A percentile compares a stretch with the other conserved stretches of the same genome.
Conservation (phyloP, 257 asterid species). For the Lycium ferocissimum region DNA sequence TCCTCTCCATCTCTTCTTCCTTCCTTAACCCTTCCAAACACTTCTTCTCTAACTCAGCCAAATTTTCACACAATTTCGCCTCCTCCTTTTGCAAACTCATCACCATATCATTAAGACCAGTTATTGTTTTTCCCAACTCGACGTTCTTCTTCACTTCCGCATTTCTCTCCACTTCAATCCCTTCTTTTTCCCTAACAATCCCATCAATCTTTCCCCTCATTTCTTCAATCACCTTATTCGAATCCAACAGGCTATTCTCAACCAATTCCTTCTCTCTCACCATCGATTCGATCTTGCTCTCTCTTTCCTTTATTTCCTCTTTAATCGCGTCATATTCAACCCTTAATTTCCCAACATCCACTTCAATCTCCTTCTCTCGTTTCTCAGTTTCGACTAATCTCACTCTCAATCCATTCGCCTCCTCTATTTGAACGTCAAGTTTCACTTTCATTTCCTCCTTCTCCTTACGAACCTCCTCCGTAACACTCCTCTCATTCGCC, state of each 20-base stretch:
- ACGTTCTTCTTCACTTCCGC: slow-evolving; percentile 46
- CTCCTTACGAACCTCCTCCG: slow-evolving; percentile 41
- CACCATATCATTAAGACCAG: slow-evolving; percentile 53
- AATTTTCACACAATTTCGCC: slow-evolving; percentile 40
- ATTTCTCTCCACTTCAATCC: slow-evolving; percentile 53
- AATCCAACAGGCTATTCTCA: slow-evolving; percentile 50
- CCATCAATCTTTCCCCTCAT: slow-evolving; percentile 47
- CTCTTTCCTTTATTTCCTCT: slow-evolving; percentile 51
- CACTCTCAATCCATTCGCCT: slow-evolving; percentile 43
- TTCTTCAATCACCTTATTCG: slow-evolving; percentile 41
- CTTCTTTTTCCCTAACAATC: slow-evolving; percentile 52
- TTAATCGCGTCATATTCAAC: slow-evolving; percentile 38
- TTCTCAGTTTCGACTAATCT: slow-evolving; percentile 51
- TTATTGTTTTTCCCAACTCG: slow-evolving; percentile 58
- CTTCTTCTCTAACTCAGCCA: slow-evolving; percentile 68
- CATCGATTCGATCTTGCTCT: slow-evolving; percentile 43
- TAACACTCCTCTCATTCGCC: slow-evolving; percentile 47
- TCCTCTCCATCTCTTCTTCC: slow-evolving; percentile 55
- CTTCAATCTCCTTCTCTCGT: slow-evolving; percentile 39
- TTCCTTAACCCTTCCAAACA: slow-evolving; percentile 53
- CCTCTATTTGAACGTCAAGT: slow-evolving; percentile 48
- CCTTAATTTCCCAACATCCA: slow-evolving; percentile 48
- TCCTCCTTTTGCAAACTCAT: slow-evolving; percentile 49
- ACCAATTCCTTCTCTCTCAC: slow-evolving; percentile 44
- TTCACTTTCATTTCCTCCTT: slow-evolving; percentile 55